Percentiles rank a stretch among this genome's conserved stretches.
These are phyloP conservation scores for Coprinopsis sp. DNA, from an alignment of 768 basidiomycete species.

Conservation along the genomic window DNA sequence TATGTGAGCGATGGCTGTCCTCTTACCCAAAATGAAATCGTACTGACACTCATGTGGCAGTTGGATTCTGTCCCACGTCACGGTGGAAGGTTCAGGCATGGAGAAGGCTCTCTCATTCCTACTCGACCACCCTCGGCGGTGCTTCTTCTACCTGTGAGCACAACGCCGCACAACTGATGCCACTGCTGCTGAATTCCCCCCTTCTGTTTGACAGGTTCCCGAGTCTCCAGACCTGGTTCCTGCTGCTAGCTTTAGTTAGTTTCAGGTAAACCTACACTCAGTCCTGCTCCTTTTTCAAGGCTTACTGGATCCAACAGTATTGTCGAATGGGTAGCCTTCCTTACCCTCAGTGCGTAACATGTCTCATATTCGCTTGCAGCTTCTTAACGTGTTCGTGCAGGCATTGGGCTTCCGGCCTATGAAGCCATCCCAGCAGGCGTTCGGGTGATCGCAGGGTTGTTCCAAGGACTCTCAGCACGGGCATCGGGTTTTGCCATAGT, in stretches of 20 bases:
- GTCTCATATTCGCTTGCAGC: background rate
- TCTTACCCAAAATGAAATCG: background rate
- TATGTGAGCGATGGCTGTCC: conserved; percentile 40
- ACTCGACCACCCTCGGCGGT: conserved; percentile 71
- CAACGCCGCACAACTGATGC: background rate
- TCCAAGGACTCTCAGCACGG: conserved; percentile 50
- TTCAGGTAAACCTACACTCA: conserved; percentile 43
- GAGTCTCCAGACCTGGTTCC: conserved; percentile 72
- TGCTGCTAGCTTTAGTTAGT: conserved; percentile 47
- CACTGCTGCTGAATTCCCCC: background rate
- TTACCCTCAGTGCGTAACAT: conserved; percentile 44
- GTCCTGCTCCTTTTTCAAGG: background rate
- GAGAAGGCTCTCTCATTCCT: conserved; percentile 63
- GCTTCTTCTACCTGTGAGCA: conserved; percentile 58
- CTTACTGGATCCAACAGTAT: conserved; percentile 27
- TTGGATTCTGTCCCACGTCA: conserved; percentile 56
- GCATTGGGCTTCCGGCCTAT: conserved; percentile 36
- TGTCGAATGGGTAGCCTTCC: conserved; percentile 69
- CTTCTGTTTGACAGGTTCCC: conserved; percentile 46
- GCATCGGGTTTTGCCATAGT: conserved; percentile 52
- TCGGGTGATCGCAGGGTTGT: conserved; percentile 41
- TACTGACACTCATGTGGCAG: conserved; percentile 27
- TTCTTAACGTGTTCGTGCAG: conserved; percentile 18
- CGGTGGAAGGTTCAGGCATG: conserved; percentile 38
- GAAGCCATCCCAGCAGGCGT: conserved; percentile 33